Base-by-base conservation (phyloP, 768 basidiomycete genomes). In the Boletus insuetus region DNA sequence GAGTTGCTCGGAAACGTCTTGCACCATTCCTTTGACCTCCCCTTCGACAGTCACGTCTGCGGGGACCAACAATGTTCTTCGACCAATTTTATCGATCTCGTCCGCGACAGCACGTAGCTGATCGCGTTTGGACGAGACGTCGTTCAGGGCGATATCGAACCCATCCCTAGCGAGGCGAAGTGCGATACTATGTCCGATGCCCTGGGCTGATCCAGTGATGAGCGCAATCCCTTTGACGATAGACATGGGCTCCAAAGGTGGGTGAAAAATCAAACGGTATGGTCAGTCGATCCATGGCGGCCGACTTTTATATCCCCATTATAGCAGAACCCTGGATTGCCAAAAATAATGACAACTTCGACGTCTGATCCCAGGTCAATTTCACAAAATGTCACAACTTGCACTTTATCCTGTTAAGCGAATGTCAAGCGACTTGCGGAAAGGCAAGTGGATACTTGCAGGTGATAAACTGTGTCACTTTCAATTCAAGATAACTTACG, bases 21-120 rank as follows among this genome's bases (percentile, higher is more conserved):
- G 64, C 3, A 83, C 67, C 66, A 81, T 69, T 6, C 14, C 54
- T 48, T 75, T 65, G 4, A 83, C 80, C 6, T 78, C 69, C 3
- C 54, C 58, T 45, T 82, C 79, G 0, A 63, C 46, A 8, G 70
- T 68, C 4, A 82, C 76, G 56, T 82, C 78, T 0, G 69, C 78
- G 3, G 64, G 38, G 0, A 69, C 61, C 3, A 59, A 20, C 6
- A 59, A 35, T 0, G 64, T 62, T 31, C 61, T 62, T 20, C 59
- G 56, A n/a, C 58, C 54, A 6, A 39, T 32, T 20, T 32, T 46
- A 16, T 46, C 44, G 16, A 53, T 46, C 8, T 46, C 44, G 14
- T 31, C 19, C 2, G 51, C 51, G 19, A 53, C 44, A 19, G 11
- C 44, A 22, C 26, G 34, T 16, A 51, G 24, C 4, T 53, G 26